A percentile compares a stretch with the other conserved stretches of the same genome.
Evolutionary conservation across 441 rosid species (phyloP).

Genomic region (Gossypium aridum): DNA sequence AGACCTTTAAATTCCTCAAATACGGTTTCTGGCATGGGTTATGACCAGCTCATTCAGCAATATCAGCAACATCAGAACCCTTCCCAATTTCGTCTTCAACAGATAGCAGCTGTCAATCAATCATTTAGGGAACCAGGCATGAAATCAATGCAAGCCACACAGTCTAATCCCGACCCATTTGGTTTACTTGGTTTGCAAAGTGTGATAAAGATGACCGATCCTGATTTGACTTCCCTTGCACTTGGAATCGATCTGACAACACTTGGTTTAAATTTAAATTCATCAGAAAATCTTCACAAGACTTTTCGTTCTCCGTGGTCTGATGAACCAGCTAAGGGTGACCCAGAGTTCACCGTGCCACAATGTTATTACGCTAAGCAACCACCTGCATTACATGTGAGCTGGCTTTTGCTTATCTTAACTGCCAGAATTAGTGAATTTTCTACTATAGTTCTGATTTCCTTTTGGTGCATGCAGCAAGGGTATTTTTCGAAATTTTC

Average conservation of each 20-base stretch:
- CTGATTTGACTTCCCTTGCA: slow-evolving; percentile 80
- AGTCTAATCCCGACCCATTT: slow-evolving; percentile 73
- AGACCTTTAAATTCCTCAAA: slow-evolving; percentile 81
- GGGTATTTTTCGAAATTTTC: slow-evolving; percentile 66
- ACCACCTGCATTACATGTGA: slow-evolving; percentile 74
- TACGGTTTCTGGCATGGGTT: slow-evolving; percentile 57
- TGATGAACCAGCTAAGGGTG: slow-evolving; percentile 88
- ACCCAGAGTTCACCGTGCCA: slow-evolving; percentile 85
- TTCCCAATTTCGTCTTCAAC: slow-evolving; percentile 80
- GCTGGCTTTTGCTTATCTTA: slow-evolving; percentile 17
- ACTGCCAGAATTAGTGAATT: neutral
- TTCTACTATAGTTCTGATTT: neutral
- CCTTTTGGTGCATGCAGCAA: slow-evolving; percentile 53
- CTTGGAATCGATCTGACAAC: slow-evolving; percentile 94
- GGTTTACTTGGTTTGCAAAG: slow-evolving; percentile 86
- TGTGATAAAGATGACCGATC: slow-evolving; percentile 73
- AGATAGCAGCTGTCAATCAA: slow-evolving; percentile 71
- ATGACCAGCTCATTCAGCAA: slow-evolving; percentile 78
- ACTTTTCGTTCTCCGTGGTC: slow-evolving; percentile 98
- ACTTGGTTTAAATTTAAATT: slow-evolving; percentile 81
- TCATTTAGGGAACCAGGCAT: slow-evolving; percentile 80
- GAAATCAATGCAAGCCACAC: slow-evolving; percentile 62
- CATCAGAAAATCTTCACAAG: slow-evolving; percentile 82
- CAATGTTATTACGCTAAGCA: slow-evolving; percentile 72
- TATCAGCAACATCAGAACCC: slow-evolving; percentile 82